Base-by-base conservation (phyloP, 179 eudicot genomes). In the Spinacia oleracea region DNA sequence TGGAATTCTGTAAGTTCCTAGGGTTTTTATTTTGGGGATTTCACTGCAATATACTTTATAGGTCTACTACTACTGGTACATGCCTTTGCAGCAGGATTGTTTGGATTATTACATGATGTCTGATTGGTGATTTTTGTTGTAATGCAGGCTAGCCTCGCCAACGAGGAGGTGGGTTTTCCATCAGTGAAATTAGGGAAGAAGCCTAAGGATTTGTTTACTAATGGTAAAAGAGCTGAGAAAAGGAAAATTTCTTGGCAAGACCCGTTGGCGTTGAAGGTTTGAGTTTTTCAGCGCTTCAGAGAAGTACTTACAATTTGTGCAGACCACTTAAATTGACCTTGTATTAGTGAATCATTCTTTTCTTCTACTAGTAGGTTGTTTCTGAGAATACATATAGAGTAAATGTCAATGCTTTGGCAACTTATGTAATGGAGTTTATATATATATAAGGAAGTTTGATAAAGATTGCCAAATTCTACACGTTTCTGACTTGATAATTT, bases 181-280 rank as follows among this genome's bases (percentile, higher is more conserved):
- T 75, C 84, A 3, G 64, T 73, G 75, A 79, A 76, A 50, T 12
- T 60, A 50, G 83, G 85, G 43, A 84, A 73, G 84, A 84, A 82
- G 76, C 32, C 72, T 10, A 84, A 84, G 73, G 77, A 68, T 55
- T 21, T 81, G 80, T 75, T 76, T 59, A n/a, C 76, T 6, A 84
- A 77, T 40, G 78, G 82, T 11, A 84, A 81, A 72, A 72, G 81
- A 74, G 80, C 66, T 2, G 83, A 75, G 29, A 82, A 84, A 67
- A 82, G 83, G 83, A 84, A 81, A 78, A 84, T 84, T 58, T 72
- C 87, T 56, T 81, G 87, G 87, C 85, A 84, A 79, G 87, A 84
- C 70, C 87, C 53, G 64, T 64, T 79, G 58, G 85, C 83, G 29
- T 79, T 84, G 79, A 80, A 81, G 83, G 86, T 80, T 74, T 84